A percentile compares a stretch with the other conserved stretches of the same genome.
These are phyloP conservation scores for Aspergillus mulundensis DNA, from an alignment of 495 filamentous ascomycete species.

Conservation along the genomic window DNA sequence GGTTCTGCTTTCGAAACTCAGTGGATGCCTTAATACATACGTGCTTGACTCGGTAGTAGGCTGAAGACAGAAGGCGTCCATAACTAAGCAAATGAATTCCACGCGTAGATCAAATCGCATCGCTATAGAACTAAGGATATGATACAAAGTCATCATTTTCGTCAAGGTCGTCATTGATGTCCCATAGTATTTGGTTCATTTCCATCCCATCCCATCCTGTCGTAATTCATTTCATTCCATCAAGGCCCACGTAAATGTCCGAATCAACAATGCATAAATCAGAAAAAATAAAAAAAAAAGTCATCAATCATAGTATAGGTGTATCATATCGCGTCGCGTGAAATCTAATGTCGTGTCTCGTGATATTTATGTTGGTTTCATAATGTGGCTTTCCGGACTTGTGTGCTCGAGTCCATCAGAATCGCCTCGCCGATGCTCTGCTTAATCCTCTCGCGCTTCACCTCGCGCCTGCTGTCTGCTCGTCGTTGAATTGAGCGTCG, in stretches of 20 bases:
- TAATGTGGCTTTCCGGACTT: slow-evolving; percentile 7
- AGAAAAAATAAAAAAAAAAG: slow-evolving; percentile 12
- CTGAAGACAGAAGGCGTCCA: too few relatives aligned
- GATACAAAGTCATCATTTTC: slow-evolving; percentile 7
- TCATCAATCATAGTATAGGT: slow-evolving; percentile 19
- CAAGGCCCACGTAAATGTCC: not conserved
- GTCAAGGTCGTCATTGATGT: slow-evolving; percentile 2
- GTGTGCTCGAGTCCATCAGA: slow-evolving; percentile 31
- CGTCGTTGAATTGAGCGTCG: slow-evolving; percentile 56
- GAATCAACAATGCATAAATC: slow-evolving; percentile 5
- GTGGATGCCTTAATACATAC: too few relatives aligned
- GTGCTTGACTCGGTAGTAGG: too few relatives aligned
- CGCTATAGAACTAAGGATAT: not conserved
- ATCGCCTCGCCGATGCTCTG: slow-evolving; percentile 56
- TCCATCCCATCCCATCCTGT: not conserved
- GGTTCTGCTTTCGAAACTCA: too few relatives aligned
- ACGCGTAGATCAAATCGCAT: not conserved
- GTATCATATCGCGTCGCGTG: slow-evolving; percentile 21
- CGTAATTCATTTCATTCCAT: not conserved
- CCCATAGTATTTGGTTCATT: not conserved
- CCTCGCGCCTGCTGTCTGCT: slow-evolving; percentile 54
- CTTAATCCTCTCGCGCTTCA: slow-evolving; percentile 59
- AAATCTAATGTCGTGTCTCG: slow-evolving; percentile 1
- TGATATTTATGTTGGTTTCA: slow-evolving; percentile 7
- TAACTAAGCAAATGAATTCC: slow-evolving; percentile 12